Evolutionary conservation across 352 stramenopile genomes (phyloP).

Genomic region (Blastocystis sp.): DNA sequence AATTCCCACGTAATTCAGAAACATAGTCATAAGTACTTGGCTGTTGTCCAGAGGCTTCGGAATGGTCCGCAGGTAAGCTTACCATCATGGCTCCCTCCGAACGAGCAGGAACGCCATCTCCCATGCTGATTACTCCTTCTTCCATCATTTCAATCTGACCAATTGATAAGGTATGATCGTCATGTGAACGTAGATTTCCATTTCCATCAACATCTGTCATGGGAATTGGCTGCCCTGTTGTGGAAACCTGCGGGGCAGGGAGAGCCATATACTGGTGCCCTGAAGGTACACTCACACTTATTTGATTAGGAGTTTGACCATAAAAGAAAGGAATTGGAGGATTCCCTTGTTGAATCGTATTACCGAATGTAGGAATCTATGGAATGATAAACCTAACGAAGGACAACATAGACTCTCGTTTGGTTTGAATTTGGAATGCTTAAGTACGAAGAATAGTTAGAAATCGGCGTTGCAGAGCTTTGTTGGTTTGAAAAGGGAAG

Average conservation of each 20-base stretch:
- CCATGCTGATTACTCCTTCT: neutral
- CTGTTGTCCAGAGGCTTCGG: neutral
- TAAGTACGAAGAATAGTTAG: neutral
- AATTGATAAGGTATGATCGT: conserved; percentile 1
- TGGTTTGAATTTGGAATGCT: conserved; percentile 18
- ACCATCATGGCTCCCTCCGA: neutral
- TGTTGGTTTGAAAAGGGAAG: neutral
- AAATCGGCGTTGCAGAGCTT: neutral
- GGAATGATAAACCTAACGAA: neutral
- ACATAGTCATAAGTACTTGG: conserved; percentile 4
- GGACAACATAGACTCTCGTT: neutral
- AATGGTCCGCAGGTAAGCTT: neutral
- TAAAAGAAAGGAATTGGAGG: conserved; percentile 39
- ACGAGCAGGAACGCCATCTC: neutral
- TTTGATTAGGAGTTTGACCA: neutral
- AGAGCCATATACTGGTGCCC: conserved; percentile 29
- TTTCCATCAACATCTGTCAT: neutral
- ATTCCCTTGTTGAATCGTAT: neutral
- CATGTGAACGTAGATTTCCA: neutral
- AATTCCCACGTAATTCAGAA: conserved; percentile 7
- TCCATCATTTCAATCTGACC: conserved; percentile 51
- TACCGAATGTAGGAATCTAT: neutral
- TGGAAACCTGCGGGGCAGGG: neutral
- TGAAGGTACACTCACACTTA: neutral
- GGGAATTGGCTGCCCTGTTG: neutral